Base-by-base conservation (phyloP, 495 filamentous ascomycete genomes). In the Haplographium delicatum region DNA sequence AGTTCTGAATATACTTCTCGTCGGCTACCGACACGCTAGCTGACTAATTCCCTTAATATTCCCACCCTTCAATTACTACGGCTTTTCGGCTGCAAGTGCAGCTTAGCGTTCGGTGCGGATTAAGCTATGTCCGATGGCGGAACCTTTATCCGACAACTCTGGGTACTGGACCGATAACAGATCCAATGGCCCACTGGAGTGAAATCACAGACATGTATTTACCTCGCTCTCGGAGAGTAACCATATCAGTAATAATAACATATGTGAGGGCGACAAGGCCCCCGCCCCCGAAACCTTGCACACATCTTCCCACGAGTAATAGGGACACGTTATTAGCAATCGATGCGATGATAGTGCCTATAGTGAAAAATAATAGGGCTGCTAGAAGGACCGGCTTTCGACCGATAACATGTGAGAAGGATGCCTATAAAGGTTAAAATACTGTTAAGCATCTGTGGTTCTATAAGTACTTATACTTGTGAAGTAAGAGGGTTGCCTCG, bases 221-320 rank as follows among this genome's bases (percentile, higher is more conserved):
- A 0, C 71, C 73, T 33, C 77, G 64, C 44, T 70, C 53, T 6
- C 69, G 52, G 6, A 80, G 58, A n/a, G 77, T 72, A 19, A 79
- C 75, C 8, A 85, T 62, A 48, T 88, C 83, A 0, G 81, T 76
- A 49, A 89, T 68, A 5, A 86, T 60, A 44, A 87, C 72, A 51
- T 83, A 76, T 2, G 78, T 79, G 26, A 87, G 61, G 7, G 71
- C 69, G 39, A 80, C 74, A 9, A 85, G 70, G 1, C 84, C 85
- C 10, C 84, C 84, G 16, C 81, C 82, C 22, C 84, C 85, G 7
- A 85, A 63, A 19, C 85, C 85, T 56, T 89, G 85, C 6, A 88
- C 63, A 7, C 73, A 68, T 13, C 85, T 74, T 4, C 84, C 83
- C 34, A 80, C 67, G 16, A 88, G 70, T 68, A 31, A 87, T 66